Conservation (phyloP, 2,329 filamentous ascomycete species). For the Fusarium oxysporum region DNA sequence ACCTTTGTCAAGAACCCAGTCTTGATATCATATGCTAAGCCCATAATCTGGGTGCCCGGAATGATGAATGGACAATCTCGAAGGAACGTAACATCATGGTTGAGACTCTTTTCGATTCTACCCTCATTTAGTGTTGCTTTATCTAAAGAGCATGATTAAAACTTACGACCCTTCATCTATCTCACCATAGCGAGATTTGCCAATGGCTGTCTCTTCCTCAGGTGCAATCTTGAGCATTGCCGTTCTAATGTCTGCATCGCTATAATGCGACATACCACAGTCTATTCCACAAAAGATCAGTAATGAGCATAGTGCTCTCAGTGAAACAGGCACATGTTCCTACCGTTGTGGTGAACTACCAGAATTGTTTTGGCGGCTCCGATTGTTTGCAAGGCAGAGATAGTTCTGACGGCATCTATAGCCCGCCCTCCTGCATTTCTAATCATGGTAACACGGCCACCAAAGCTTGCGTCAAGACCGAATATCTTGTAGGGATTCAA, state of each 20-base stretch:
- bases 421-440: background rate
- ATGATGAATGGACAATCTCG: background rate
- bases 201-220: background rate
- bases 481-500: background rate
- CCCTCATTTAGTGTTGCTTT: background rate
- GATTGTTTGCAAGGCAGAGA: background rate
- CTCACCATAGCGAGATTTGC: background rate
- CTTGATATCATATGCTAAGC: background rate
- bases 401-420: background rate
- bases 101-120: background rate
- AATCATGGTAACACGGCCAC: background rate
- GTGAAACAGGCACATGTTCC: background rate
- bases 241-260: background rate
- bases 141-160: background rate
- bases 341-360: background rate
- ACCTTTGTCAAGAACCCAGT: background rate
- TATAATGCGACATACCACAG: background rate
- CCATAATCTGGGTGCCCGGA: background rate
- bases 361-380: background rate
- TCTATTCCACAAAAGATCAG: background rate
- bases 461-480: background rate
- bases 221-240: background rate
- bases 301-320: background rate
- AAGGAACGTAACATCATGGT: background rate
- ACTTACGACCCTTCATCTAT: background rate